Percentiles rank a stretch among this genome's conserved stretches.
phyloP scores from a whole-genome alignment of 768 basidiomycete species.

The Suillus sp. region DNA sequence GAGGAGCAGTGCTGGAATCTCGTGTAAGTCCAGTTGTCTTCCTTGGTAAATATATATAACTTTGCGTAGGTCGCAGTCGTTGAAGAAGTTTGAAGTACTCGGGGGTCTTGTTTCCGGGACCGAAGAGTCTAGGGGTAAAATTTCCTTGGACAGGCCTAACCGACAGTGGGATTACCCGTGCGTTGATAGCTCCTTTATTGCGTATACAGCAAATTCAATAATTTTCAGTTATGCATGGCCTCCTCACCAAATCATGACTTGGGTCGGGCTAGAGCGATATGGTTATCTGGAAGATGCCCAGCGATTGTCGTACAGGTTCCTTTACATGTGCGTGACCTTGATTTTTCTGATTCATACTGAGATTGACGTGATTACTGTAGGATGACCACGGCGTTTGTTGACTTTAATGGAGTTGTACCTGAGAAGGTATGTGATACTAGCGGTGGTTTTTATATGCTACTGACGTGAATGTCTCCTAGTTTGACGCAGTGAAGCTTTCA shows the following conservation, averaged over 20 bases:
- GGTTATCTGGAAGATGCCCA: conserved; percentile 94
- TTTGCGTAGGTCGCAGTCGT: conserved; percentile 65
- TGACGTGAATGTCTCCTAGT: conserved; percentile 43
- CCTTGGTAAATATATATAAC: conserved; percentile 21
- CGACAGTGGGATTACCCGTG: conserved; percentile 99
- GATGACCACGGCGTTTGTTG: conserved; percentile 94
- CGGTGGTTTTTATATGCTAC: neutral
- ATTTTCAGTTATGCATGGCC: conserved; percentile 75
- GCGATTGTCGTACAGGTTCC: conserved; percentile 90
- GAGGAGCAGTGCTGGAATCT: conserved; percentile 94
- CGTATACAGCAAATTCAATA: conserved; percentile 14
- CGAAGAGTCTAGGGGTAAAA: conserved; percentile 93
- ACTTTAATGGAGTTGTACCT: conserved; percentile 97
- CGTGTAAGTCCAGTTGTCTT: conserved; percentile 60
- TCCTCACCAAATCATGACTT: conserved; percentile 98
- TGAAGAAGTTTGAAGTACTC: conserved; percentile 95
- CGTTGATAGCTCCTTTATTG: conserved; percentile 36
- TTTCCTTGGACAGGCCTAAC: conserved; percentile 94
- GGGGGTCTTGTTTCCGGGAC: conserved; percentile 96
- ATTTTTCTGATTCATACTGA: neutral
- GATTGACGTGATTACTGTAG: conserved; percentile 37
- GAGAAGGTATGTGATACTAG: conserved; percentile 70
- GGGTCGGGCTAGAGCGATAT: conserved; percentile 96
- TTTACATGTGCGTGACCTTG: conserved; percentile 76
- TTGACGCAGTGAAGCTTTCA: conserved; percentile 94